Base-by-base conservation (phyloP, 2,329 filamentous ascomycete species). In the Verticillium nonalfalfae region DNA sequence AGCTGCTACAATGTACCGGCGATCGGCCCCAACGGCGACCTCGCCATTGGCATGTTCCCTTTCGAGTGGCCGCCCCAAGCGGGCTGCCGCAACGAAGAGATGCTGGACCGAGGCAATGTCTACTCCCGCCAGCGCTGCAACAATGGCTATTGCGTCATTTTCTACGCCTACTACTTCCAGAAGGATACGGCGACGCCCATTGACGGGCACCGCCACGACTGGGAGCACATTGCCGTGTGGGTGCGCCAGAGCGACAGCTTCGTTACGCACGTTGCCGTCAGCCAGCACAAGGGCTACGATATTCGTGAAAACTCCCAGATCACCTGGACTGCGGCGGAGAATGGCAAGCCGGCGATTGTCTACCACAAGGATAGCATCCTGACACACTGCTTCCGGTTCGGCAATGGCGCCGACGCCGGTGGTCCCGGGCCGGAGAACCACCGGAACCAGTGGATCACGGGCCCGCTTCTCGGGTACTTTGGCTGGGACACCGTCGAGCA, bases 1-100 rank as follows among this genome's bases (percentile, higher is more conserved):
- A 67, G 73, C 21, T 78, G 75, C 66, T 78, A 78, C 63, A 77
- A 77, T 63, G 72, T 72, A 2, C 72, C 74, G 1, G 75, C 75
- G 14, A 76, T 78, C 60, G 72, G 68, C 38, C 66, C 56, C 56
- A 38, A 40, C 56, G 36, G 56, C 35, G 15, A 38, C 36, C 56
- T 58, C 36, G 18, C 56, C 56, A 18, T 58, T 45, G 7, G 35
- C 56, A 36, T 58, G 36, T 26, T 31, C n/a, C 56, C 39, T 36
- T 36, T 58, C 56, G 36, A 58, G 18, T 40, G 39, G 39, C 39
- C 39, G 13, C 54, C 54, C 3, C 15, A 34, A 10, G 31, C 14
- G 15, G 31, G 69, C 13, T 74, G 72, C 50, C 72, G 72, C 21
- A 68, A 72, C n/a, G 62, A 64, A 10, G 66, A 56, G 11, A 70